Conservation (phyloP, 2,329 filamentous ascomycete species). For the Curvularia verruculosa region DNA sequence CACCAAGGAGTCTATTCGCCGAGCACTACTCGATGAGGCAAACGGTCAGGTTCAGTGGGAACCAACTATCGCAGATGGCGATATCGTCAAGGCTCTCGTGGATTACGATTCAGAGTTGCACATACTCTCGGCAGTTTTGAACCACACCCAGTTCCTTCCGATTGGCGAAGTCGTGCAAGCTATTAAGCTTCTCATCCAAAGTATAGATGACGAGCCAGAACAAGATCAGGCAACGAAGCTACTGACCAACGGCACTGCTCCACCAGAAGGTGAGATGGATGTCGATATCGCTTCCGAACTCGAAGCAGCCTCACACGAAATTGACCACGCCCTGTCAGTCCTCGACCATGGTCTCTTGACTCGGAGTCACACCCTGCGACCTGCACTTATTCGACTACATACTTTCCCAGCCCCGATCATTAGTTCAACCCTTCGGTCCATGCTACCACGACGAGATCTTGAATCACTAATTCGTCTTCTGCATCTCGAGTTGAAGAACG, state of each 20-base stretch:
- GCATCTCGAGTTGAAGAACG: slow-evolving; percentile 73
- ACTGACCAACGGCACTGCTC: slow-evolving; percentile 38
- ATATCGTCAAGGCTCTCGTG: slow-evolving; percentile 67
- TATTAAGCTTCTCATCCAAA: slow-evolving; percentile 70
- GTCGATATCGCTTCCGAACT: slow-evolving; percentile 48
- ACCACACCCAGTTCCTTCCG: slow-evolving; percentile 66
- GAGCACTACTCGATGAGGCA: slow-evolving; percentile 43
- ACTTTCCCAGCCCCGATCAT: slow-evolving; percentile 66
- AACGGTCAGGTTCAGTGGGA: slow-evolving; percentile 52
- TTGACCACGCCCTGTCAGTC: slow-evolving; percentile 71
- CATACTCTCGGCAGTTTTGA: slow-evolving; percentile 69
- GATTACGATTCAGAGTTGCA: slow-evolving; percentile 72
- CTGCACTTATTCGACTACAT: slow-evolving; percentile 73
- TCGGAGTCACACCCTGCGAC: slow-evolving; percentile 68
- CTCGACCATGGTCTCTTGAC: slow-evolving; percentile 68
- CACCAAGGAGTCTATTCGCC: slow-evolving; percentile 53
- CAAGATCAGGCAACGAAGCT: slow-evolving; percentile 49
- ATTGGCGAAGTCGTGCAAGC: slow-evolving; percentile 70
- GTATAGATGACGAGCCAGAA: slow-evolving; percentile 60
- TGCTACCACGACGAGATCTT: slow-evolving; percentile 70
- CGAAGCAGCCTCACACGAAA: slow-evolving; percentile 57
- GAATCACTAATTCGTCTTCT: slow-evolving; percentile 74
- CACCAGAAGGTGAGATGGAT: slow-evolving; percentile 39
- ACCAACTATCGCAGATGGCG: slow-evolving; percentile 61
- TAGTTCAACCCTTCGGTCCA: slow-evolving; percentile 67